Evolutionary conservation across 2,329 filamentous ascomycete species (phyloP).

Genomic region (Beauveria sp.): DNA sequence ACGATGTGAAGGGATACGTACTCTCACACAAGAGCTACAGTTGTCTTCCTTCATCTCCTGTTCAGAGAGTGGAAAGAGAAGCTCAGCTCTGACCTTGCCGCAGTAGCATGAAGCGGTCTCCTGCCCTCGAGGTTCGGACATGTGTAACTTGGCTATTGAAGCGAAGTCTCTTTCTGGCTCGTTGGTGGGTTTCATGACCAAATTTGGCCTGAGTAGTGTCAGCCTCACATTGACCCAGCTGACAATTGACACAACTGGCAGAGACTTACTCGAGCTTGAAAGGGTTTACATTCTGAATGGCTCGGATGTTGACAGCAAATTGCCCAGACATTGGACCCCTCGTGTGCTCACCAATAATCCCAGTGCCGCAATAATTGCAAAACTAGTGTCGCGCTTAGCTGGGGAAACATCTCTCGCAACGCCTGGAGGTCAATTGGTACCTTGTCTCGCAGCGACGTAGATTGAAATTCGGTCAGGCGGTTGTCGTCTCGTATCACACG

Average conservation of each 20-base stretch:
- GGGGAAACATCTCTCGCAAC: too few species aligned
- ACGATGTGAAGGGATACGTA: conserved; percentile 3
- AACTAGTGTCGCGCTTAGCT: conserved; percentile 16
- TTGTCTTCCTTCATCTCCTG: conserved; percentile 35
- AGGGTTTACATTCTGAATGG: conserved; percentile 18
- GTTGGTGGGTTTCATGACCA: too few species aligned
- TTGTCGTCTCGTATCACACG: conserved; percentile 13
- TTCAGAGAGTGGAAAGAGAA: conserved; percentile 25
- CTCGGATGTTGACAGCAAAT: conserved; percentile 19
- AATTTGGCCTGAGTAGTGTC: too few species aligned
- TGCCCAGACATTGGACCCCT: conserved; percentile 17
- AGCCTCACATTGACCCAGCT: too few species aligned
- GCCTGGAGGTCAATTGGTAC: too few species aligned
- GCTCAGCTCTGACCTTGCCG: conserved; percentile 17
- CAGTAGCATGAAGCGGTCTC: conserved; percentile 19
- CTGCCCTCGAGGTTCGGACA: too few species aligned
- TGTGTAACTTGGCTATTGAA: too few species aligned
- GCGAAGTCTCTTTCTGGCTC: too few species aligned
- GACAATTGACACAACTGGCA: too few species aligned
- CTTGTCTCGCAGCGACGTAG: background rate
- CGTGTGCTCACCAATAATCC: conserved; percentile 19
- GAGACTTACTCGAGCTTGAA: conserved; percentile 18
- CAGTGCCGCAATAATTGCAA: conserved; percentile 21
- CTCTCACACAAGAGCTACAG: conserved; percentile 27
- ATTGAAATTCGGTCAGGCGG: conserved; percentile 1